phyloP scores from a whole-genome alignment of 75 land plant species.

The Picea sitchensis region DNA sequence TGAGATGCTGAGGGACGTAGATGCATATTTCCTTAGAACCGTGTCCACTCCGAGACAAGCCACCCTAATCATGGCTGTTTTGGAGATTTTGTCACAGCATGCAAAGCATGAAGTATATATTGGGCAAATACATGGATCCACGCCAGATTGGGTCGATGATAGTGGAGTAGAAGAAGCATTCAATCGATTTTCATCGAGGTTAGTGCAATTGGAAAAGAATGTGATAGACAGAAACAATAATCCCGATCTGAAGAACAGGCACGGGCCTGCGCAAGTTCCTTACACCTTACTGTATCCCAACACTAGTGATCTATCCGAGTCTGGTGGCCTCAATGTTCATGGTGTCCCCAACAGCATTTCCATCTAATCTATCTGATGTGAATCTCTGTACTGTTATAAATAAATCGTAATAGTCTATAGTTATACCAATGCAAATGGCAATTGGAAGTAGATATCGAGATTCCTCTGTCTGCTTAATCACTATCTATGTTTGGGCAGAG shows the following conservation, averaged over 20 bases:
- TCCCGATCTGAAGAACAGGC: slow-evolving; percentile 32
- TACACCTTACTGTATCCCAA: slow-evolving; percentile 62
- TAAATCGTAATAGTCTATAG: no score
- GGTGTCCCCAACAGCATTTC: slow-evolving; percentile 74
- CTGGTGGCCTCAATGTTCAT: slow-evolving; percentile 42
- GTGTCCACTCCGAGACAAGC: slow-evolving; percentile 49
- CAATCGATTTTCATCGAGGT: slow-evolving; percentile 28
- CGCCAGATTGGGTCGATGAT: slow-evolving; percentile 34
- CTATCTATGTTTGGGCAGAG: no score
- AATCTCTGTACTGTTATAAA: no score
- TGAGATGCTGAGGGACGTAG: slow-evolving; percentile 32
- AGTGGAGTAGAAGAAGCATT: slow-evolving; percentile 26
- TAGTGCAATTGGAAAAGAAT: slow-evolving; percentile 40
- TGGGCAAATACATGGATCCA: slow-evolving; percentile 35
- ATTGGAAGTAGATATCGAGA: no score
- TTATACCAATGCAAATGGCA: no score
- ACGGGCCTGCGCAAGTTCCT: slow-evolving; percentile 59
- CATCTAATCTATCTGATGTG: slow-evolving; percentile 20
- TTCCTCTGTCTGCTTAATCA: no score
- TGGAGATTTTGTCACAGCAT: slow-evolving; percentile 59
- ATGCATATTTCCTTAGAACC: slow-evolving; percentile 23
- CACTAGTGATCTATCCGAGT: slow-evolving; percentile 23
- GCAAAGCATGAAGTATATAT: slow-evolving; percentile 74
- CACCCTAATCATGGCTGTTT: slow-evolving; percentile 44
- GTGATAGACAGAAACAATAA: slow-evolving; percentile 45